phyloP scores from a whole-genome alignment of 1,284 basidiomycete species.

The Naganishia albida region DNA sequence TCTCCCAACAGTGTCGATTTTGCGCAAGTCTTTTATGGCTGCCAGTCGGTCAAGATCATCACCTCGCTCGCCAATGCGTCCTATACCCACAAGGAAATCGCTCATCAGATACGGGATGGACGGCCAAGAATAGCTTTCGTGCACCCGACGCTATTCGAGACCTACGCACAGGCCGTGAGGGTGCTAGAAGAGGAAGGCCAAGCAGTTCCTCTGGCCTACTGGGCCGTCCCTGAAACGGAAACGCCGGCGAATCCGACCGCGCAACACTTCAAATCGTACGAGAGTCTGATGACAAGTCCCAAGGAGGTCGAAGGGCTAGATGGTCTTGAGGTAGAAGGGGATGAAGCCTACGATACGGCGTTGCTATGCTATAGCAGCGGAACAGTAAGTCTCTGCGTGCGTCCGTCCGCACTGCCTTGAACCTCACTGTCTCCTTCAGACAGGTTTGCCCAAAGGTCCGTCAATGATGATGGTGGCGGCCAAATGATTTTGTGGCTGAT shows the following conservation, averaged over 20 bases:
- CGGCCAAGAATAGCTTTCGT: slow-evolving; percentile 61
- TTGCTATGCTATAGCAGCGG: slow-evolving; percentile 37
- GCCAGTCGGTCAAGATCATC: slow-evolving; percentile 49
- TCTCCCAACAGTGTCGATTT: slow-evolving; percentile 64
- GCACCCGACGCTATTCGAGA: slow-evolving; percentile 50
- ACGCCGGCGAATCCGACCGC: neutral
- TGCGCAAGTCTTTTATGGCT: slow-evolving; percentile 64
- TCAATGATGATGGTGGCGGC: neutral
- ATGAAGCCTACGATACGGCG: slow-evolving; percentile 36
- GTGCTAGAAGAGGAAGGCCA: slow-evolving; percentile 29
- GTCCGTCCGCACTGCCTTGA: no score
- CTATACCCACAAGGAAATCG: slow-evolving; percentile 48
- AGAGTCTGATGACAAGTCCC: neutral
- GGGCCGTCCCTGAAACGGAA: slow-evolving; percentile 11
- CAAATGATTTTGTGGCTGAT: no score
- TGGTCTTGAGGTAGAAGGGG: slow-evolving; percentile 19
- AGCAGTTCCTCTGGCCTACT: slow-evolving; percentile 9
- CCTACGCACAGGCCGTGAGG: slow-evolving; percentile 11
- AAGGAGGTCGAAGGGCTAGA: neutral
- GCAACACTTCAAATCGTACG: slow-evolving; percentile 9
- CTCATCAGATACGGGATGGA: slow-evolving; percentile 57
- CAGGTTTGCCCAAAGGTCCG: slow-evolving; percentile 24
- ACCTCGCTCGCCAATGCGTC: slow-evolving; percentile 49
- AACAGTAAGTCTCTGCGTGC: slow-evolving; percentile 34
- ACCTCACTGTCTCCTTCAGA: neutral